Base-by-base conservation (phyloP, 2,329 filamentous ascomycete genomes). In the Ophiostoma angusticollis region DNA sequence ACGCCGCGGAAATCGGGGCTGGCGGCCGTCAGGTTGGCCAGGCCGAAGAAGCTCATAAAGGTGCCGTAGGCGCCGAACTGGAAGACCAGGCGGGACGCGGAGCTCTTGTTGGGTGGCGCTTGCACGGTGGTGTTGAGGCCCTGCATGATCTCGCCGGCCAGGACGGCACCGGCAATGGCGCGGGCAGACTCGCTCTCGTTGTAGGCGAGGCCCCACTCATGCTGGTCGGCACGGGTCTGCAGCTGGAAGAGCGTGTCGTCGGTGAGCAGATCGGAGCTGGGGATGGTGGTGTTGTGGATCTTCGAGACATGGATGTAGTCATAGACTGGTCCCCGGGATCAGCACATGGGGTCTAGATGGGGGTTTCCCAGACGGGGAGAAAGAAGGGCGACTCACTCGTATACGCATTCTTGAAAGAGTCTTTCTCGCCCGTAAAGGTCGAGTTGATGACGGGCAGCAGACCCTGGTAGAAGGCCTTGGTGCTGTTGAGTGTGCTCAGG, bases 141-240 rank as follows among this genome's bases (percentile, higher is more conserved):
- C 43, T 62, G 56, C 31, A 76, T 47, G 44, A 77, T 58, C 54
- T 75, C 65, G 31, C 64, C 70, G 2, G 70, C 72, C 3, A 78
- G 63, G 18, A 74, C 70, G 41, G 67, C 59, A 45, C 72, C 74
- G 3, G 68, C 64, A 47, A 79, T 66, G 49, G 74, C 68, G 38
- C 73, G 70, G 48, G 70, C 64, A 31, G 70, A 63, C 51, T 87
- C 83, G 60, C 76, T 80, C 47, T 64, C 60, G 62, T 93, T 89
- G 72, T 80, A 93, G 38, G 84, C 84, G 12, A 91, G 74, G 52
- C 78, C 80, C 66, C 73, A 93, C 58, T 95, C 82, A 58, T 91
- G 83, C 42, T 65, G 63, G 55, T 87, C 77, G 49, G 87, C 86
- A 23, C 91, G 74, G n/a, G 71, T 70, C 49, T 72, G 69, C 41